Evolutionary conservation across 2,329 filamentous ascomycete genomes (phyloP), one percentile per base, ranked within the genome.

Genomic region (Cercospora citrullina): DNA sequence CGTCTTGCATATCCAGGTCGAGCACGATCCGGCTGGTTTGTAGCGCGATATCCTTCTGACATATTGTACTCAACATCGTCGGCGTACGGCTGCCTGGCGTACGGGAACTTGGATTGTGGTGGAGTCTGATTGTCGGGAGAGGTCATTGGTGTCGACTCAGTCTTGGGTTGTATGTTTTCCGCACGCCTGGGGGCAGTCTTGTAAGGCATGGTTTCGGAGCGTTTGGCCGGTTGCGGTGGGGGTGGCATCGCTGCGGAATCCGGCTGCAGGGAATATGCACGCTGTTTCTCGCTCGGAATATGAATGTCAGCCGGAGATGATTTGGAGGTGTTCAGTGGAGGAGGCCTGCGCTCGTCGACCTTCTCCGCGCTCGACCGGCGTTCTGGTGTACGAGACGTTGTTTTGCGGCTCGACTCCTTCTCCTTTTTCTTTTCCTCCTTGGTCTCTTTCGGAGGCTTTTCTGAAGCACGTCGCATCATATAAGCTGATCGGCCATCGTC

Each of bases 121-220:
- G 67, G 65, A n/a, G 51, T 63, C 33, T 58, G 63, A 26, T 71
- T 67, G 14, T 76, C 75, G 4, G 77, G 75, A 5, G 75, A 75
- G 5, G 73, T 53, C 14, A 68, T 70, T 2, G 76, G 75, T 3
- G 76, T 76, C 5, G 75, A 69, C 8, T 74, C 55, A 16, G 67
- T 62, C 55, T 72, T 75, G 30, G 63, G 63, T 2, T 72, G 71
- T 28, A 67, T 57, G 18, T 68, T 69, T 28, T 73, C 72, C 9
- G 59, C 36, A 10, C 69, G 66, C 10, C 67, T 64, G 23, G 65
- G 57, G 21, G 65, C 26, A 23, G 61, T 5, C 18, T 42, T 63
- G 33, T 69, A 67, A 14, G 77, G 81, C 81, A 81, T 82, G 0
- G 81, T 84, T 60, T 83, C 77, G 30, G 81, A 77, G 67, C 82